These are phyloP conservation scores for Hypomyces perniciosus DNA, from an alignment of 2,329 filamentous ascomycete species.

Conservation along the genomic window DNA sequence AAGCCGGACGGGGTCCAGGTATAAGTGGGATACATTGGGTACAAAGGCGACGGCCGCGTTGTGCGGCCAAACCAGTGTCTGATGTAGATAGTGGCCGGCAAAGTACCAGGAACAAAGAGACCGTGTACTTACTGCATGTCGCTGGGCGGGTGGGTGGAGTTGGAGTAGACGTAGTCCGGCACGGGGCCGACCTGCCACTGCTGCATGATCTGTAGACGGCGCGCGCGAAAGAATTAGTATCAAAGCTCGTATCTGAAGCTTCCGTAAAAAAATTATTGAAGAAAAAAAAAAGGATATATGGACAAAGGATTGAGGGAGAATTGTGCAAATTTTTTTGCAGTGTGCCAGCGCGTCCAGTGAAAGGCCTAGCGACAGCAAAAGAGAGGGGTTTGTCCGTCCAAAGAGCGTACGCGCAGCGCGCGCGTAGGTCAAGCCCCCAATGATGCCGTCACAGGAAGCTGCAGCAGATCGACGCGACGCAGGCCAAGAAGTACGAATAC, in stretches of 20 bases:
- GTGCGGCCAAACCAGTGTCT: constrained; percentile 15
- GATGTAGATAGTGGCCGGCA: constrained; percentile 15
- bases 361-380: constrained; percentile 2
- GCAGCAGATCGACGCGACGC: constrained; percentile 12
- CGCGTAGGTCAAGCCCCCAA: constrained; percentile 11
- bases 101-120: constrained; percentile 28
- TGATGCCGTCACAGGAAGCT: constrained; percentile 4
- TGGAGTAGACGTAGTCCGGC: constrained; percentile 54
- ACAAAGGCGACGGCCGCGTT: constrained; percentile 13
- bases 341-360: not conserved
- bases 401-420: constrained; percentile 10
- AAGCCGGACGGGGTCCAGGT: constrained; percentile 9
- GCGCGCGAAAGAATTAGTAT: constrained; percentile 19
- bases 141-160: constrained; percentile 47
- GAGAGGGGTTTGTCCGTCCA: constrained; percentile 11
- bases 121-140: constrained; percentile 53
- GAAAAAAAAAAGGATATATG: constrained; percentile 6
- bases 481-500: constrained; percentile 6
- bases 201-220: constrained; percentile 47
- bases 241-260: constrained; percentile 5
- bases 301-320: not conserved
- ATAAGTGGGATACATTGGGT: constrained; percentile 16
- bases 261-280: constrained; percentile 5
- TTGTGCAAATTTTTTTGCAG: constrained; percentile 1
- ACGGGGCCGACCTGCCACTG: constrained; percentile 57